Evolutionary conservation across 257 asterid genomes (phyloP).

Genomic region (Anisodus tanguticus): DNA sequence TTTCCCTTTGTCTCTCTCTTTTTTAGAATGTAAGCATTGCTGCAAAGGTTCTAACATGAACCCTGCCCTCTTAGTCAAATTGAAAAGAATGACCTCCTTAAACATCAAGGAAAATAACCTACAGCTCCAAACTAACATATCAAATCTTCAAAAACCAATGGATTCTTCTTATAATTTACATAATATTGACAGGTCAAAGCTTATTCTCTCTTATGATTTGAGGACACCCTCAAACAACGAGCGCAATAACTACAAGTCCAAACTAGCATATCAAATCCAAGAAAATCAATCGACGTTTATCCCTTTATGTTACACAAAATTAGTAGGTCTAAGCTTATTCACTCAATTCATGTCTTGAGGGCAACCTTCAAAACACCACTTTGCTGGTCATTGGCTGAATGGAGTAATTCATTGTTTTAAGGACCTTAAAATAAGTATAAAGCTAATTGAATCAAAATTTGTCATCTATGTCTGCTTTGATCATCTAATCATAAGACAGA

Average conservation of each 20-base stretch:
- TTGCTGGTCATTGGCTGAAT: conserved; percentile 9
- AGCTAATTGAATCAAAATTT: not conserved
- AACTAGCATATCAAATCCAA: not conserved
- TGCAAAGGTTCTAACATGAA: not conserved
- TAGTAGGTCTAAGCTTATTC: not conserved
- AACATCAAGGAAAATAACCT: not conserved
- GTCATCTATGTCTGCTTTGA: not conserved
- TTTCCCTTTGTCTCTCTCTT: not conserved
- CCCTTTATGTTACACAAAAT: not conserved
- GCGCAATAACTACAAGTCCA: not conserved
- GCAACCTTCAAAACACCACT: not conserved
- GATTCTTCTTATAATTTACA: not conserved
- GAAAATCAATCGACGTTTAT: not conserved
- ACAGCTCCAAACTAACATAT: conserved; percentile 6
- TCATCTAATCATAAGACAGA: not conserved
- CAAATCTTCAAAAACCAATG: not conserved
- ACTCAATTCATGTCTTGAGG: not conserved
- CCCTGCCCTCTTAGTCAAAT: not conserved
- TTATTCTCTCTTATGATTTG: not conserved
- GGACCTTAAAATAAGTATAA: not conserved
- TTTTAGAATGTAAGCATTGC: not conserved
- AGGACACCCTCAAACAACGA: conserved; percentile 2
- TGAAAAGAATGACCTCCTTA: not conserved
- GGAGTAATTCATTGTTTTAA: not conserved
- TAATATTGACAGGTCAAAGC: not conserved